Conservation (phyloP, 345 rosid species). For the Atalantia buxifolia region DNA sequence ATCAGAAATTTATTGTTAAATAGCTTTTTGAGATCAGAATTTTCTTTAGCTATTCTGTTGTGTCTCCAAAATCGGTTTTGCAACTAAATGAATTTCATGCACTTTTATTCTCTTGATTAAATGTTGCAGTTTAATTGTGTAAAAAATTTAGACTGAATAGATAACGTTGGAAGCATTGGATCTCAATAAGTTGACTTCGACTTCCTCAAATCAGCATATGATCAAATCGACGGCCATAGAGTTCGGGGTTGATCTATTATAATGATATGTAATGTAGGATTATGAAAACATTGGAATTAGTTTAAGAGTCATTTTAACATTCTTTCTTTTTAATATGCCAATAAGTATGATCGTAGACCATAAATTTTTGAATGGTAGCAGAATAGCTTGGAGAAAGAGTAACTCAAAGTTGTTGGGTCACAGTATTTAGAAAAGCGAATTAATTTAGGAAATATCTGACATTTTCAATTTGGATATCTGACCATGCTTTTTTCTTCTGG, state of each 20-base stretch:
- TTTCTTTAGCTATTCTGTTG: not conserved
- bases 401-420: not conserved
- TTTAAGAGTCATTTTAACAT: not conserved
- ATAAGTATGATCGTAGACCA: not conserved
- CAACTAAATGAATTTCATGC: not conserved
- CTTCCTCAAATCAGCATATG: not conserved
- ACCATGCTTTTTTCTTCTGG: slow-evolving; percentile 13
- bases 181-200: not conserved
- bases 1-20: not conserved
- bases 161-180: not conserved
- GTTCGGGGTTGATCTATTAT: not conserved
- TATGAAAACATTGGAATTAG: not conserved
- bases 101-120: not conserved
- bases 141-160: not conserved
- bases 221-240: not conserved
- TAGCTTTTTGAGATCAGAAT: not conserved
- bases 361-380: not conserved
- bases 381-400: not conserved
- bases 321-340: not conserved
- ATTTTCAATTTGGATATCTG: not conserved
- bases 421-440: not conserved
- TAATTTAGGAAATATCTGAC: not conserved
- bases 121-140: not conserved
- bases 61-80: not conserved
- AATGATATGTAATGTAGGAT: not conserved